Percentiles rank a stretch among this genome's conserved stretches.
These are phyloP conservation scores for Cyclotella sp. DNA, from an alignment of 108 stramenopile genomes.

Conservation along the genomic window DNA sequence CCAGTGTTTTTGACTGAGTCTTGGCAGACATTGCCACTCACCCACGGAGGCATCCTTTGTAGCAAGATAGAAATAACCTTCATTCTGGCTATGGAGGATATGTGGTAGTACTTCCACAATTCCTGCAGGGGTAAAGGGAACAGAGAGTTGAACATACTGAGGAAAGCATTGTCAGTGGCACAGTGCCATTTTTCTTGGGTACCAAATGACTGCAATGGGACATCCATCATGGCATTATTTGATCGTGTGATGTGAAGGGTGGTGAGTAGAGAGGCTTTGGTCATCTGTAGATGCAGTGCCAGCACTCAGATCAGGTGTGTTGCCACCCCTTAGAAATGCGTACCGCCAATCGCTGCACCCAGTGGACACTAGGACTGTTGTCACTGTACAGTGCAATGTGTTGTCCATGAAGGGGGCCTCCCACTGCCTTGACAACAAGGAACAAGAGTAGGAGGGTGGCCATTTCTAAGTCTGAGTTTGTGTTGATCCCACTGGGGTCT, in stretches of 20 bases:
- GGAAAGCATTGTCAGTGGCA: neutral
- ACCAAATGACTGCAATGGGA: constrained; percentile 13
- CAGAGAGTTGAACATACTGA: neutral
- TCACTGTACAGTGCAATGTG: too few relatives aligned
- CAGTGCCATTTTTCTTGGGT: neutral
- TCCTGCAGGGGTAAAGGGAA: constrained; percentile 5
- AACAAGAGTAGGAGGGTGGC: neutral
- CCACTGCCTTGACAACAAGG: neutral
- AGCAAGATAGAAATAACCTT: too few relatives aligned
- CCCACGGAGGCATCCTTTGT: constrained; percentile 3
- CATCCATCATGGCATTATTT: constrained; percentile 4
- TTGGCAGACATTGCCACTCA: constrained; percentile 13
- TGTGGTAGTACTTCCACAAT: constrained; percentile 3
- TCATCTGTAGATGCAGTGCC: neutral
- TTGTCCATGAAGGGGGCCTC: neutral
- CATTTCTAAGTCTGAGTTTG: constrained; percentile 13
- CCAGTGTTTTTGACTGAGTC: neutral
- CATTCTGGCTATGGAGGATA: neutral
- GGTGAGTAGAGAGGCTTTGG: constrained; percentile 4
- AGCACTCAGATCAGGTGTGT: too few relatives aligned
- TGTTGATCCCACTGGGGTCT: neutral
- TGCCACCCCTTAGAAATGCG: too few relatives aligned
- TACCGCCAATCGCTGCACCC: too few relatives aligned
- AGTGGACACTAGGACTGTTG: too few relatives aligned
- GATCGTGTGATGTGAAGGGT: neutral